A percentile compares a stretch with the other conserved stretches of the same genome.
These are phyloP conservation scores for Stenocarpella maydis DNA, from an alignment of 2,329 filamentous ascomycete genomes.

Conservation along the genomic window DNA sequence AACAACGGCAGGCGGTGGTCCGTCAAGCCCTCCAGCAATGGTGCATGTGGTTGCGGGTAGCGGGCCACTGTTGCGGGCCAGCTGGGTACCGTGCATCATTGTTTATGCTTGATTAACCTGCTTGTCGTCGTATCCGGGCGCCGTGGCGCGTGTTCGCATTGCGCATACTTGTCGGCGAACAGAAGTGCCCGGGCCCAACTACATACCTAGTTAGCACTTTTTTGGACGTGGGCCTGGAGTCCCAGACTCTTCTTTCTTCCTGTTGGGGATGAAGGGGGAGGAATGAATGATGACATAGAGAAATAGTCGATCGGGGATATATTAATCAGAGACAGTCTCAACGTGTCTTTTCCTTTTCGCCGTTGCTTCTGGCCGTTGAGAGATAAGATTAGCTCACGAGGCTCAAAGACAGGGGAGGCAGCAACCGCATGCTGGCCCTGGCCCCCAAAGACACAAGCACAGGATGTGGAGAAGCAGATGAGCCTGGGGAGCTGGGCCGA, in stretches of 20 bases:
- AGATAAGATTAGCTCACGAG: background rate
- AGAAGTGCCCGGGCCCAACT: background rate
- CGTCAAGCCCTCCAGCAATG: background rate
- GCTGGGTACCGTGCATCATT: background rate
- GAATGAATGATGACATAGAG: background rate
- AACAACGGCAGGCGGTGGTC: constrained; percentile 1
- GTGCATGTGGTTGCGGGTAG: background rate
- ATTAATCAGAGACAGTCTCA: constrained; percentile 7
- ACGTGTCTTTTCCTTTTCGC: background rate
- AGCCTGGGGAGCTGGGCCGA: too few species aligned
- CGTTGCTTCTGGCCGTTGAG: background rate
- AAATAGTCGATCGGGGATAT: constrained; percentile 1
- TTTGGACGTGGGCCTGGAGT: background rate
- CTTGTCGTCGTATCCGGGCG: background rate
- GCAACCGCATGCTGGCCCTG: constrained; percentile 5
- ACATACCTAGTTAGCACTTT: background rate
- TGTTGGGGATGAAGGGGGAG: too few species aligned
- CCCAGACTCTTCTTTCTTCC: background rate
- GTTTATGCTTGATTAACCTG: background rate
- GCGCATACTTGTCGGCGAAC: background rate
- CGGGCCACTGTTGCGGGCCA: constrained; percentile 22
- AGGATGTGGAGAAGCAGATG: background rate
- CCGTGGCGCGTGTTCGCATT: background rate
- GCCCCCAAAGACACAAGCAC: background rate
- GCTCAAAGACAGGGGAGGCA: background rate